phyloP scores from a whole-genome alignment of 2,329 filamentous ascomycete species.

The Davidsoniella eucalypti region DNA sequence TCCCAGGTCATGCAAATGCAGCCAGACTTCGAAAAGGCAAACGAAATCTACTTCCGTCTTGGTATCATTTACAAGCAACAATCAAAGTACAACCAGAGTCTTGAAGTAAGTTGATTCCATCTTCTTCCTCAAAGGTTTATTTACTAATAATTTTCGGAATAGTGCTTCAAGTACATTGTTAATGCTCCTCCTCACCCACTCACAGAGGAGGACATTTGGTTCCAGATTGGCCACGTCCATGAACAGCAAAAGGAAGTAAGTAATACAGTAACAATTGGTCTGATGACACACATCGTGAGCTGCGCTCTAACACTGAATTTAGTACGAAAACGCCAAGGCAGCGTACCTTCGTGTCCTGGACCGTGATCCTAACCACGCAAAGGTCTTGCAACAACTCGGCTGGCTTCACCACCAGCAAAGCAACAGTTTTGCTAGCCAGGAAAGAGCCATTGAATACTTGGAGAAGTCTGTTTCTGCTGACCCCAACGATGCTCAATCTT shows the following conservation, averaged over 20 bases:
- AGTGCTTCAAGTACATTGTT: slow-evolving; percentile 99
- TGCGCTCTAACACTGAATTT: slow-evolving; percentile 9
- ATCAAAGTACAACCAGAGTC: slow-evolving; percentile 77
- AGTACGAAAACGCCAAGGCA: slow-evolving; percentile 86
- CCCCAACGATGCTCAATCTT: slow-evolving; percentile 89
- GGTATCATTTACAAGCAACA: slow-evolving; percentile 99
- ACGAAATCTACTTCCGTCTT: slow-evolving; percentile 95
- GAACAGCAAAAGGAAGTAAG: slow-evolving; percentile 97
- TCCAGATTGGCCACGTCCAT: slow-evolving; percentile 97
- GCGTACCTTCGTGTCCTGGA: slow-evolving; percentile 90
- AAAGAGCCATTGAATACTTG: slow-evolving; percentile 89
- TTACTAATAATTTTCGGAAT: slow-evolving; percentile 16
- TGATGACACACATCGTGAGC: slow-evolving; percentile 20
- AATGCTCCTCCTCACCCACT: slow-evolving; percentile 78
- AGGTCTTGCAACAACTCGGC: slow-evolving; percentile 91
- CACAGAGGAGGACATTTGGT: slow-evolving; percentile 98
- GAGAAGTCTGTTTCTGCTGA: slow-evolving; percentile 94
- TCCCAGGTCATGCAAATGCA: slow-evolving; percentile 99
- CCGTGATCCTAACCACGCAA: slow-evolving; percentile 87
- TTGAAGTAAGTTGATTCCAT: slow-evolving; percentile 50
- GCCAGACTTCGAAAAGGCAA: slow-evolving; percentile 93
- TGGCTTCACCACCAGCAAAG: slow-evolving; percentile 97
- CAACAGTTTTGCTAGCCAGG: slow-evolving; percentile 77
- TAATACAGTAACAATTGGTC: slow-evolving; percentile 14
- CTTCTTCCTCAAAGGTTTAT: neutral